Base-by-base conservation (phyloP, 1,284 basidiomycete genomes). In the Apiotrichum gamsii region DNA sequence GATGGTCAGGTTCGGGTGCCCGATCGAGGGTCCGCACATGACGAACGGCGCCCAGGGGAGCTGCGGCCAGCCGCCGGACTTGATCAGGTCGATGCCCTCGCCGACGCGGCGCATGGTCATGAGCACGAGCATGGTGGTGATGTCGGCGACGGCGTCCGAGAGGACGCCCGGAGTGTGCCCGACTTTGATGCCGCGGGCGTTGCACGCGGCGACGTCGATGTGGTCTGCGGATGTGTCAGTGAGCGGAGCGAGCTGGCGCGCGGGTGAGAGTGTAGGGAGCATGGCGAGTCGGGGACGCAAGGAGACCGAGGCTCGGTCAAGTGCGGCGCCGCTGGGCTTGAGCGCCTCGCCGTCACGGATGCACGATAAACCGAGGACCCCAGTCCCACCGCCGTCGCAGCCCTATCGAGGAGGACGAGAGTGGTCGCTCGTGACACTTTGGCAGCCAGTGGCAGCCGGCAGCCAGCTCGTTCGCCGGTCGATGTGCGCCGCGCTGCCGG, bases 111-210 rank as follows among this genome's bases (percentile, higher is more conserved):
- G 79, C 43, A 84, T 80, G 0, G 90, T 87, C 89, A 94, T 95
- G 25, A 98, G 78, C 1, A 84, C 83, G 5, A 98, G 80, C 82
- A 94, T 87, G 35, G 94, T 77, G 0, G 84, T 81, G 10, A 89
- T 70, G 67, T 96, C 93, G 10, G 93, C 91, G 28, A 91, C 90
- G 50, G 90, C 87, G 60, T 87, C 84, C 11, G 86, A 90, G 18
- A 95, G 78, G 4, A 95, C 84, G 48, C 89, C 85, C 0, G 91
- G 91, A 0, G 91, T 96, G 70, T 91, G 90, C 5, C 94, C 94
- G 11, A 97, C 71, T 39, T 79, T 81, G 51, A 97, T 78, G 2
- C 78, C 76, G 15, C 82, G 78, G 56, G 77, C 72, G n/a, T 80
- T 77, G n/a, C 84, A 72, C 15, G 80, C 79, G 9, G 74, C 64